Percentiles rank a stretch among this genome's conserved stretches.
phyloP scores from a whole-genome alignment of 805 yeast genomes.

The Hanseniaspora valbyensis region DNA sequence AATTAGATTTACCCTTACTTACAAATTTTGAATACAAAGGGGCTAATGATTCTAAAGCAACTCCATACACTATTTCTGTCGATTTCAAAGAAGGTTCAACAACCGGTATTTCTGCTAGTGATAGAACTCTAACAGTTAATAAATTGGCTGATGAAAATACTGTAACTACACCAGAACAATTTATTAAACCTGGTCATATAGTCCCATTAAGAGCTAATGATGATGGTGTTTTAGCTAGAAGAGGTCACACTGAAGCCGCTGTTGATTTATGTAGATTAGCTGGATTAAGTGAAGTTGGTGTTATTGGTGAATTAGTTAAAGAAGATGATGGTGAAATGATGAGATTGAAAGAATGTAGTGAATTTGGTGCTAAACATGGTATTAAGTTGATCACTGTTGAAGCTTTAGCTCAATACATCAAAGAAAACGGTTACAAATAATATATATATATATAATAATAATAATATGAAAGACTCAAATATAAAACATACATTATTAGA shows the following conservation, averaged over 20 bases:
- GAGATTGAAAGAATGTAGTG: conserved; percentile 75
- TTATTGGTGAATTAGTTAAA: conserved; percentile 84
- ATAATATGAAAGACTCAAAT: background rate
- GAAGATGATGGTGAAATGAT: conserved; percentile 94
- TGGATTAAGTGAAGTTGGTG: conserved; percentile 75
- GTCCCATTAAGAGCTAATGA: conserved; percentile 85
- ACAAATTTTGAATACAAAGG: conserved; percentile 29
- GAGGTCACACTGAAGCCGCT: conserved; percentile 97
- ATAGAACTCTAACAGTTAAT: conserved; percentile 73
- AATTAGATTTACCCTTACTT: conserved; percentile 72
- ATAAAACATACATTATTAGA: background rate
- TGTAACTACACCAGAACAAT: conserved; percentile 45
- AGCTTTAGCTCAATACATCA: conserved; percentile 48
- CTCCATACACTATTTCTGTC: conserved; percentile 90
- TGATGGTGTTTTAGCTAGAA: conserved; percentile 68
- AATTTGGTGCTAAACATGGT: conserved; percentile 50
- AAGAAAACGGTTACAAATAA: conserved; percentile 17
- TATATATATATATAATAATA: background rate
- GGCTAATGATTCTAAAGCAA: conserved; percentile 72
- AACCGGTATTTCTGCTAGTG: conserved; percentile 93
- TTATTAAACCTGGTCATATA: conserved; percentile 87
- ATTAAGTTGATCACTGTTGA: conserved; percentile 72
- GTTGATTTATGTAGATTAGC: conserved; percentile 74
- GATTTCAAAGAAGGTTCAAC: conserved; percentile 84
- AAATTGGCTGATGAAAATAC: conserved; percentile 49